Percentiles rank a stretch among this genome's conserved stretches.
These are phyloP conservation scores for Fusarium sp. DNA, from an alignment of 2,329 filamentous ascomycete genomes.

Conservation along the genomic window DNA sequence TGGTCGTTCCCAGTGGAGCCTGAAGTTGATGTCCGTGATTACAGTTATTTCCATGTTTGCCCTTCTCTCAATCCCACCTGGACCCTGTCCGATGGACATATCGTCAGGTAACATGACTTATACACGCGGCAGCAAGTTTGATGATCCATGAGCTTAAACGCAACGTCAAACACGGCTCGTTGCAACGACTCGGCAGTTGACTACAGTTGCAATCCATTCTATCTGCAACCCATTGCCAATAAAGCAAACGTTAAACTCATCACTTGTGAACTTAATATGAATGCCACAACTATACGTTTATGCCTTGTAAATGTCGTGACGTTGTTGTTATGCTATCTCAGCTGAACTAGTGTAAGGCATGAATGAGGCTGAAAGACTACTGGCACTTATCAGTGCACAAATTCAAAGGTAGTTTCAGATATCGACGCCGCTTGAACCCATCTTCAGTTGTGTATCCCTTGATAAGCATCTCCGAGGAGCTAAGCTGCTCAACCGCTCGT, in stretches of 20 bases:
- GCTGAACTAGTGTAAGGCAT: not conserved
- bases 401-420: not conserved
- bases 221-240: no score
- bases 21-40: not conserved
- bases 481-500: not conserved
- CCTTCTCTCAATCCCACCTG: not conserved
- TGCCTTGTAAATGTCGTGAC: not conserved
- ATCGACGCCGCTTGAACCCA: not conserved
- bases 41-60: not conserved
- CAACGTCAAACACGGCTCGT: not conserved
- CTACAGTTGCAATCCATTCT: not conserved
- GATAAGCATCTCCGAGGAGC: not conserved
- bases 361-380: not conserved
- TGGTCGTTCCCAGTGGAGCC: not conserved
- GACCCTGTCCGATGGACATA: not conserved
- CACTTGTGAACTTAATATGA: not conserved
- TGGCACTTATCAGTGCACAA: not conserved
- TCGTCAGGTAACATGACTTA: not conserved
- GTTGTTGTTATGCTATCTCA: not conserved
- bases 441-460: not conserved
- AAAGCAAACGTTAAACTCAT: not conserved
- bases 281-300: not conserved
- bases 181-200: not conserved
- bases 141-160: not conserved
- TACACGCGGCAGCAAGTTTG: not conserved